These are phyloP conservation scores for Houttuynia cordata DNA, from an alignment of 164 flowering plant genomes.

Conservation along the genomic window DNA sequence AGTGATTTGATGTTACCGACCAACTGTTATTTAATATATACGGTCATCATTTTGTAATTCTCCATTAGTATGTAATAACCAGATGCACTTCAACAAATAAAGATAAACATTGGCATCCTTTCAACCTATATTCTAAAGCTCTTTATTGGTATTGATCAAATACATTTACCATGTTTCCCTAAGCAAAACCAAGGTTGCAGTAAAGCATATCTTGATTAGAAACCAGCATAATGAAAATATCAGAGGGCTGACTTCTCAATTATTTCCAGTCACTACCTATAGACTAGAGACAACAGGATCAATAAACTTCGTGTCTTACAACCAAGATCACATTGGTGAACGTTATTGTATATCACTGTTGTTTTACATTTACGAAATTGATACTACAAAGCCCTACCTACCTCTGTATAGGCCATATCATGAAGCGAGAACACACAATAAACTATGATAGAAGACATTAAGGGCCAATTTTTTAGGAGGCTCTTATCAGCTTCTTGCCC, in stretches of 20 bases:
- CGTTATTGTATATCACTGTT: not conserved
- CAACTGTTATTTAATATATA: too few relatives aligned
- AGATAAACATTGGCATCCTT: too few relatives aligned
- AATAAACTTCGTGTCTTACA: not conserved
- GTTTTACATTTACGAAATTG: too few relatives aligned
- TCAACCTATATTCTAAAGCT: too few relatives aligned
- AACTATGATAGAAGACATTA: slow-evolving; percentile 70
- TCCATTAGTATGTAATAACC: not conserved
- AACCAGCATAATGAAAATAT: too few relatives aligned
- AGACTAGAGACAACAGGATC: too few relatives aligned
- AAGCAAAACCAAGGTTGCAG: too few relatives aligned
- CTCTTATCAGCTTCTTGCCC: slow-evolving; percentile 5
- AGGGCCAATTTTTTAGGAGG: slow-evolving; percentile 71
- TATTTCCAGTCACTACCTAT: too few relatives aligned
- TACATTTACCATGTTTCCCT: too few relatives aligned
- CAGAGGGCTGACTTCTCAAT: too few relatives aligned
- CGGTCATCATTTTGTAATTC: not conserved
- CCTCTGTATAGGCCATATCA: slow-evolving; percentile 79
- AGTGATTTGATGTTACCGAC: not conserved
- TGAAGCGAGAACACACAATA: slow-evolving; percentile 73
- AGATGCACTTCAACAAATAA: not conserved
- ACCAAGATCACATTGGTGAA: not conserved
- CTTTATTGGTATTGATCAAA: too few relatives aligned
- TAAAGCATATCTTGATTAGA: too few relatives aligned
- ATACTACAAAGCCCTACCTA: slow-evolving; percentile 7